Base-by-base conservation (phyloP, 78 protist species). In the Dictyostelium intermedium region DNA sequence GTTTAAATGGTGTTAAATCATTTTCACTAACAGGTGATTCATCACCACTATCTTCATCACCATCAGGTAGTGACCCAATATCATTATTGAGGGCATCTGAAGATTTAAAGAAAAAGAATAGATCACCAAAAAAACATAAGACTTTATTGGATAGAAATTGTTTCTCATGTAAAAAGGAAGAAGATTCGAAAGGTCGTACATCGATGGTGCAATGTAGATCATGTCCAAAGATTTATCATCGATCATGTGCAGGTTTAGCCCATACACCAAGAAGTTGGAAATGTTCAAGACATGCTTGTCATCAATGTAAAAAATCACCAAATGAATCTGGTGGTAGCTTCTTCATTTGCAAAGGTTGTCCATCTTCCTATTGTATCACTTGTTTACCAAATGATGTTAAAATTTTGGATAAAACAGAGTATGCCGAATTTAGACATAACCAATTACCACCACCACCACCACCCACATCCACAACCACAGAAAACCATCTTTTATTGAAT, bases 231-330 rank as follows among this genome's bases (percentile, higher is more conserved):
- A 69, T 80, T 10, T 89, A 80, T n/a, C 94, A 89, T 80, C 4
- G 94, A 11, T 80, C 94, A 63, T 89, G 94, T 69, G 94, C 87
- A 4, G 87, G 87, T 30, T 76, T 89, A 2, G n/a, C 85, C 2
- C 85, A 80, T 34, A 89, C 94, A 10, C 94, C 94, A 37, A 37
- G 94, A 45, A 80, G 87, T 39, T 89, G 94, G 94, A 89, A 89
- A 66, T 89, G 94, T 70, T 61, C 81, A 18, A 69, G 94, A 43
- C 94, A 89, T 35, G 73, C 84, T 13, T 89, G 94, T 16, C 50
- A 30, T 37, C 53, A 37, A 39, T 89, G 94, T 56, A 78, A 74
- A 70, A 89, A 89, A 63, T 41, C 94, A 20, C 87, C 94, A 41
- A 89, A 89, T 41, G 94, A 89, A 70, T 78, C 94, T 18, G 89